Evolutionary conservation across 192 early-diverging fungal genomes (phyloP).

Genomic region (Podila minutissima): DNA sequence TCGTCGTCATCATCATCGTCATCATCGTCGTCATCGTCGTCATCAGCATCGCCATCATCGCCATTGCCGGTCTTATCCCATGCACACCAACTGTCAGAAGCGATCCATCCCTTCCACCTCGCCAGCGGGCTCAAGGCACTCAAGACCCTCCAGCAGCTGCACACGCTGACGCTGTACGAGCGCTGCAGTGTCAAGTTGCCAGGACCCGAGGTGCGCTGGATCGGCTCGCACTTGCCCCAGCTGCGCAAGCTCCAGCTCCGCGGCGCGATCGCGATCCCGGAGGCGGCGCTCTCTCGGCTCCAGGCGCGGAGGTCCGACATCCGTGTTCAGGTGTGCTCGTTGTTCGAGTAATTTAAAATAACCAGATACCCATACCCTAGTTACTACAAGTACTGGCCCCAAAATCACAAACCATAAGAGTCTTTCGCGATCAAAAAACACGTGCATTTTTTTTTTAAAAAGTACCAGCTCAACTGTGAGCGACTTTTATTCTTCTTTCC

Average conservation of each 20-base stretch:
- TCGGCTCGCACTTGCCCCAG: constrained; percentile 17
- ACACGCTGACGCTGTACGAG: constrained; percentile 31
- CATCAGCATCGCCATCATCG: neutral
- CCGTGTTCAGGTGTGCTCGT: constrained; percentile 22
- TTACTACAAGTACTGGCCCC: too few species aligned
- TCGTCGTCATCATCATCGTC: neutral
- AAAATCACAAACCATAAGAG: too few species aligned
- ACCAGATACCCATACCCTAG: neutral
- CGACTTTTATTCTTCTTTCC: too few species aligned
- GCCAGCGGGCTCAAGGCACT: constrained; percentile 30
- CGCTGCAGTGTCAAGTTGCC: constrained; percentile 15
- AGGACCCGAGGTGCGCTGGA: constrained; percentile 23
- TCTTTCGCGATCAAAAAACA: too few species aligned
- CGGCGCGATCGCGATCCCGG: constrained; percentile 25
- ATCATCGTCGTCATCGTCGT: neutral
- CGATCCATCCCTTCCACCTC: constrained; percentile 25
- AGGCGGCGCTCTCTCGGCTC: neutral
- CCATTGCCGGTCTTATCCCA: too few species aligned
- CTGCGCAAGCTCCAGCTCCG: constrained; percentile 20
- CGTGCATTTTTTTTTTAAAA: too few species aligned
- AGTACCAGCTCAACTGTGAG: too few species aligned
- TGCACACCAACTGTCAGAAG: neutral
- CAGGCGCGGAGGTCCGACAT: neutral
- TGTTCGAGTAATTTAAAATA: constrained; percentile 16
- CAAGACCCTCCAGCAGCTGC: constrained; percentile 9